Evolutionary conservation across 768 basidiomycete genomes (phyloP).

Genomic region (Hericium coralloides): DNA sequence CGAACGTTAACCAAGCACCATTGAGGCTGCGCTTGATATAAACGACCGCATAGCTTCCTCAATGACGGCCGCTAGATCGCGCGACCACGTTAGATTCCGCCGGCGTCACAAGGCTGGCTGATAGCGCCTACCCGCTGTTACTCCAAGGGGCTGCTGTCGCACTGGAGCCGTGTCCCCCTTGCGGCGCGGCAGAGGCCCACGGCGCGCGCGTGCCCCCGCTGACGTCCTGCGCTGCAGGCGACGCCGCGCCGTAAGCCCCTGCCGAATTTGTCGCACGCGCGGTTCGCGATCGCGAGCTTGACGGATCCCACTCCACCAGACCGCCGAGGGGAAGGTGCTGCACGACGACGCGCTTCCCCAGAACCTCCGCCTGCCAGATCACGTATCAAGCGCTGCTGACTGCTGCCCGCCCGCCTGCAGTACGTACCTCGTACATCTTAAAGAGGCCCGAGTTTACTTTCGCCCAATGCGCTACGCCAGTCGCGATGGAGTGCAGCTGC

Average conservation of each 20-base stretch:
- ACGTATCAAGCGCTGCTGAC: background rate
- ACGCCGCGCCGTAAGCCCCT: background rate
- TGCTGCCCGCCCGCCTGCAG: background rate
- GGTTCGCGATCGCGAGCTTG: slow-evolving; percentile 1
- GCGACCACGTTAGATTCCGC: background rate
- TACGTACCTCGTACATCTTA: slow-evolving; percentile 87
- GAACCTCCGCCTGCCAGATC: slow-evolving; percentile 64
- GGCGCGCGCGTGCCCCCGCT: background rate
- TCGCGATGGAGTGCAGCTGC: slow-evolving; percentile 78
- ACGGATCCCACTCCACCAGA: slow-evolving; percentile 55
- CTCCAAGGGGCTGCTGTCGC: background rate
- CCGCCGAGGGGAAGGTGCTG: slow-evolving; percentile 89
- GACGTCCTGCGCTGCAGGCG: slow-evolving; percentile 9
- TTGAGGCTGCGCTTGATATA: too few species aligned
- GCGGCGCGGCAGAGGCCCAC: background rate
- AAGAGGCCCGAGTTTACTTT: slow-evolving; percentile 87
- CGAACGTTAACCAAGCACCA: too few species aligned
- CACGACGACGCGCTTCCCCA: slow-evolving; percentile 92
- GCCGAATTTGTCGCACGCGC: background rate
- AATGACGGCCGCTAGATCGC: background rate
- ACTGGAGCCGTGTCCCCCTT: background rate
- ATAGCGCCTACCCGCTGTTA: background rate
- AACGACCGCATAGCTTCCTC: background rate
- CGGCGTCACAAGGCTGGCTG: background rate
- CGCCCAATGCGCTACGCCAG: slow-evolving; percentile 80